These are phyloP conservation scores for Oryza meridionalis DNA, from an alignment of 176 grass and related monocot species.

Conservation along the genomic window DNA sequence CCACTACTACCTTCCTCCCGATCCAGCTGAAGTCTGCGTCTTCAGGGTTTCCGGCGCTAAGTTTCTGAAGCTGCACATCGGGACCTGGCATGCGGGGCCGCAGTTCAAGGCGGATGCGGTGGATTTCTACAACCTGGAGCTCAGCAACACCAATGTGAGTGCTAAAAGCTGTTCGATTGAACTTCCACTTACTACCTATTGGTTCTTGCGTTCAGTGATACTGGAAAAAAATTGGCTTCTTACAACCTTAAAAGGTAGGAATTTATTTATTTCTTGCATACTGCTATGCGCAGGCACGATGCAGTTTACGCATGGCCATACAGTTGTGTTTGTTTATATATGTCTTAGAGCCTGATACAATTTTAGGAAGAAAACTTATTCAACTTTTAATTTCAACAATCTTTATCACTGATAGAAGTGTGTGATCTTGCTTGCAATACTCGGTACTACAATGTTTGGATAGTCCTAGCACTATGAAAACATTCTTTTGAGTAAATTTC, in stretches of 20 bases:
- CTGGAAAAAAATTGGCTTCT: not conserved
- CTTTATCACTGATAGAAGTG: not conserved
- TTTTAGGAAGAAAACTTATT: not conserved
- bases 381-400: not conserved
- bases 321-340: too few species aligned
- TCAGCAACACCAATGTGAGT: conserved; percentile 98
- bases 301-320: too few species aligned
- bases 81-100: conserved; percentile 96
- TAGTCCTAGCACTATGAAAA: not conserved
- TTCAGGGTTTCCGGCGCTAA: conserved; percentile 82
- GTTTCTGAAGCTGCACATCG: conserved; percentile 84
- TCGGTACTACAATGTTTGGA: not conserved
- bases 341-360: too few species aligned
- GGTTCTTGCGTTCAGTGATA: not conserved
- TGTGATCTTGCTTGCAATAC: not conserved
- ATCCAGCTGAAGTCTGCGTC: conserved; percentile 70
- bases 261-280: too few species aligned
- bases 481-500: not conserved
- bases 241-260: too few species aligned
- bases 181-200: not conserved
- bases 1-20: conserved; percentile 71
- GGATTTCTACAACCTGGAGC: conserved; percentile 97
- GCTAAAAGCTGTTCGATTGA: not conserved
- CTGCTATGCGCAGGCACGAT: too few species aligned
- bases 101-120: conserved; percentile 71